These are phyloP conservation scores for Collybia mongolica DNA, from an alignment of 768 basidiomycete species.

Conservation along the genomic window DNA sequence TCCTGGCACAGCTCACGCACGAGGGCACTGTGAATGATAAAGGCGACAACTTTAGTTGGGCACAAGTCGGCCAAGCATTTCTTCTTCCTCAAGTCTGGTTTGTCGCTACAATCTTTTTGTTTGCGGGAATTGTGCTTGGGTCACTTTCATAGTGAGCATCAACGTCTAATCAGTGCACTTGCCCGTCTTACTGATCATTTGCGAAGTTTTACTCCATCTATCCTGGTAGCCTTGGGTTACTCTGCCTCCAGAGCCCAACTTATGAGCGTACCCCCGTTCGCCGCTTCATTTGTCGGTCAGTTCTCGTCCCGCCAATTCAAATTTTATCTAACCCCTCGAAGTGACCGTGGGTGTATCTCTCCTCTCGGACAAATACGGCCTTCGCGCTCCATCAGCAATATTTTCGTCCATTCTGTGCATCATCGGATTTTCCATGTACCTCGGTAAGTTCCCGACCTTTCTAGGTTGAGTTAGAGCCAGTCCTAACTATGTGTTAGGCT, in stretches of 20 bases:
- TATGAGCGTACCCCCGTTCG: slow-evolving; percentile 45
- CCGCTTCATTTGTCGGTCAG: slow-evolving; percentile 30
- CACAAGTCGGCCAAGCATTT: slow-evolving; percentile 28
- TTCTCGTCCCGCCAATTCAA: background rate
- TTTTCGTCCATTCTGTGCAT: slow-evolving; percentile 40
- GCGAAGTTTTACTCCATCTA: slow-evolving; percentile 54
- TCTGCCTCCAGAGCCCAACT: slow-evolving; percentile 43
- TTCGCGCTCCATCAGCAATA: slow-evolving; percentile 46
- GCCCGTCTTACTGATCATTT: slow-evolving; percentile 27
- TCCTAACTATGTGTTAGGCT: no score
- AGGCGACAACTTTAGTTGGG: slow-evolving; percentile 34
- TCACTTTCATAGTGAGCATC: slow-evolving; percentile 16
- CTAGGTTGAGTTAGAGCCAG: background rate
- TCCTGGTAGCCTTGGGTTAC: slow-evolving; percentile 52
- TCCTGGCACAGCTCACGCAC: slow-evolving; percentile 37
- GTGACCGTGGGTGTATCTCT: slow-evolving; percentile 37
- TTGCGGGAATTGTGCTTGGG: slow-evolving; percentile 20
- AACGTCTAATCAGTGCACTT: slow-evolving; percentile 10
- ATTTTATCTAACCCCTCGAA: slow-evolving; percentile 7
- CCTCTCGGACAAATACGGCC: slow-evolving; percentile 51
- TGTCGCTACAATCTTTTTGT: slow-evolving; percentile 28
- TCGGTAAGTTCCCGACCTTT: slow-evolving; percentile 33
- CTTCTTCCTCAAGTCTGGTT: slow-evolving; percentile 35
- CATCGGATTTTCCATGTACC: slow-evolving; percentile 55
- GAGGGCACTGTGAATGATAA: slow-evolving; percentile 21